Conservation (phyloP, 2,329 filamentous ascomycete genomes). For the Paecilomyces sp. region DNA sequence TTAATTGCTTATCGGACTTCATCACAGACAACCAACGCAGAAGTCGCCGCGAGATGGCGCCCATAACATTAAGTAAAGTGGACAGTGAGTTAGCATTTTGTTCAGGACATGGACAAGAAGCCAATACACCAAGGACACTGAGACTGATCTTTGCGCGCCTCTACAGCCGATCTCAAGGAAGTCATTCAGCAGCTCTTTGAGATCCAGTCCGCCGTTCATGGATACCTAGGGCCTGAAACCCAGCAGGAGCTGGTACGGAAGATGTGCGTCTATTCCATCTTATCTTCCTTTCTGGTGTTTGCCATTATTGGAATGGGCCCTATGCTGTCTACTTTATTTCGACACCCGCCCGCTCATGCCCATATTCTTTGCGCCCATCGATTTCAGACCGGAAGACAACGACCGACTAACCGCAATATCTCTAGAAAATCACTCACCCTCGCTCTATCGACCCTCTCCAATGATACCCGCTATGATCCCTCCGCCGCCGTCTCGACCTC, state of each 20-base stretch:
- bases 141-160: constrained; percentile 2
- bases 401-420: constrained; percentile 1
- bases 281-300: not conserved
- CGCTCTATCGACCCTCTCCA: constrained; percentile 47
- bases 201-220: constrained; percentile 51
- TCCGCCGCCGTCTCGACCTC: constrained; percentile 6
- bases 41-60: constrained; percentile 21
- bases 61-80: constrained; percentile 24
- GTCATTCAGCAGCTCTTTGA: constrained; percentile 58
- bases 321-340: not conserved
- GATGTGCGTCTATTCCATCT: constrained; percentile 35
- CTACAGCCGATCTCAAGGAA: constrained; percentile 49
- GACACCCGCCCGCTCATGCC: not conserved
- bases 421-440: constrained; percentile 44
- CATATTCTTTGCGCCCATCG: constrained; percentile 2
- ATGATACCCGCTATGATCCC: constrained; percentile 26
- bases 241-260: constrained; percentile 52
- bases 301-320: not conserved
- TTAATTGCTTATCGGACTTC: not conserved
- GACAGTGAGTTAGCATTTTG: constrained; percentile 21
- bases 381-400: constrained; percentile 1
- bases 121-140: not conserved
- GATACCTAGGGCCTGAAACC: constrained; percentile 51
- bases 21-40: not conserved
- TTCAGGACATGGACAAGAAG: not conserved